These are phyloP conservation scores for Allium sativum DNA, from an alignment of 106 monocot species.

Conservation along the genomic window DNA sequence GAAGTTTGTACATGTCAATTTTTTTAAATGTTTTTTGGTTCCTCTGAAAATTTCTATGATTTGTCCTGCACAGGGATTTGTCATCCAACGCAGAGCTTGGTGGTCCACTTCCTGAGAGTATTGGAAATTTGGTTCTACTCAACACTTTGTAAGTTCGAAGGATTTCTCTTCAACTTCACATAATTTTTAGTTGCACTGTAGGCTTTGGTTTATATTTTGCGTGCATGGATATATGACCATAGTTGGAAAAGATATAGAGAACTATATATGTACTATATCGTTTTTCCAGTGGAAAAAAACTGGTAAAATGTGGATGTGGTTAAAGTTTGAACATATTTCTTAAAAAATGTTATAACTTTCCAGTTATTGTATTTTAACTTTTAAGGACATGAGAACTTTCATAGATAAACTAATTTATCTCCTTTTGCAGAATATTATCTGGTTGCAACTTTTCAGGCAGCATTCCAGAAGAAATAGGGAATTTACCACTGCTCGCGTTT, in stretches of 20 bases:
- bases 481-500: conserved; percentile 35
- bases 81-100: conserved; percentile 36
- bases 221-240: no score
- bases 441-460: conserved; percentile 66
- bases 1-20: background rate
- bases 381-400: no score
- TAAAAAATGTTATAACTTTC: no score
- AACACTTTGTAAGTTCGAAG: conserved; percentile 27
- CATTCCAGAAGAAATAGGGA: conserved; percentile 58
- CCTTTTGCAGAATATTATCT: conserved; percentile 42
- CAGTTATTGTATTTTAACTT: no score
- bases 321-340: no score
- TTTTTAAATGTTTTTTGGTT: background rate
- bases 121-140: conserved; percentile 33
- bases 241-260: background rate
- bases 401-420: background rate
- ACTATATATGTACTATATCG: no score
- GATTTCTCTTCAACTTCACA: no score
- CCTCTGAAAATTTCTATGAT: background rate
- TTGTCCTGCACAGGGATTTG: conserved; percentile 29
- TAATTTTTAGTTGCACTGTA: no score
- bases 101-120: conserved; percentile 16
- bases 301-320: no score
- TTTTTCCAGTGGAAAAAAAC: no score
- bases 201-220: no score